Base-by-base conservation (phyloP, 2,329 filamentous ascomycete species). In the Penicillium decumbens region DNA sequence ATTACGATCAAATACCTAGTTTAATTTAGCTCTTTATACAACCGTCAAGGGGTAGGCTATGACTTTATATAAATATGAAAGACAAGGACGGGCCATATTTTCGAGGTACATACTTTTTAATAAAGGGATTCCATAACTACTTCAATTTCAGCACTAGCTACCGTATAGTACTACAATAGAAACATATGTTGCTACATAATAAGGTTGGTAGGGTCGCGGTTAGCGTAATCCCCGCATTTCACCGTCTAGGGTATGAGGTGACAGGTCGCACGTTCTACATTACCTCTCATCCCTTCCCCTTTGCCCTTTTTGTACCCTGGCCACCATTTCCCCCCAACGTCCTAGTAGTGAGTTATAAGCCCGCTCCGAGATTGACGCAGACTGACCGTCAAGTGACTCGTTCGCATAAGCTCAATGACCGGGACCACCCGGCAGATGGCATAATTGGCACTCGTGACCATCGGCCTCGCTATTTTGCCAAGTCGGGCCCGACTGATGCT, bases 361-460 rank as follows among this genome's bases (percentile, higher is more conserved):
- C 20, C 25, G 9, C 10, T 12, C 8, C 12, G 8, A 18, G 12
- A 20, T 24, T 18, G 20, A 45, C 18, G n/a, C 42, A 7, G 29
- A 41, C 45, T 56, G 27, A 47, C 41, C 9, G 18, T 38, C 27
- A 62, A 95, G 91, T 98, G 92, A 96, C 93, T 77, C 92, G 93
- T 72, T 95, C 92, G 59, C 89, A 92, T 83, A 98, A 97, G 80
- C 82, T 80, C 78, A 95, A 90, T 76, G 89, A 95, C 74, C 91
- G 91, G 75, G 87, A 95, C 79, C 88, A 95, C 77, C 83, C 83
- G 64, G 87, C 81, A 59, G 87, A 93, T 63, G 88, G 87, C 68
- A 84, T 82, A 50, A 84, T 82, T 54, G 72, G 78, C 44, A 77
- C 82, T 47, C 80, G 87, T 57, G 87, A 93, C 60, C 81, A 86